Evolutionary conservation across 768 basidiomycete genomes (phyloP).

Genomic region (Gloeostereum incarnatum): DNA sequence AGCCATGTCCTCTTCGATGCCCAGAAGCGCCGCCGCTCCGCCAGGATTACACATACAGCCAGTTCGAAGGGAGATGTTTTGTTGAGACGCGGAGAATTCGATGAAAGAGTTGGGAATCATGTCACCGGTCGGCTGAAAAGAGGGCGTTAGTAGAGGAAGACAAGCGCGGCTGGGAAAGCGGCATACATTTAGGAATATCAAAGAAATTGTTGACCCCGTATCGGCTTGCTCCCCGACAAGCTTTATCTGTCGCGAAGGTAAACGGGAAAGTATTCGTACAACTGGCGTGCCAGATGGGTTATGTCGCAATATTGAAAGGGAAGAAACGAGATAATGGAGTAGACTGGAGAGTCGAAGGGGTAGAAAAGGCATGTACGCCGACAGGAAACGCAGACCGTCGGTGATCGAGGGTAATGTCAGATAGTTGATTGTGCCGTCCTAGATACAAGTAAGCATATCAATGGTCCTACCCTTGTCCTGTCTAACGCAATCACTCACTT

Average conservation of each 20-base stretch:
- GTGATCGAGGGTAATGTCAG: constrained; percentile 69
- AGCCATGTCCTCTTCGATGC: constrained; percentile 57
- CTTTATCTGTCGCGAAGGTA: constrained; percentile 42
- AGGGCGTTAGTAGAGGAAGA: constrained; percentile 5
- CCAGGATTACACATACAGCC: constrained; percentile 90
- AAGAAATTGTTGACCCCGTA: constrained; percentile 51
- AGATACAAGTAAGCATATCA: constrained; percentile 1
- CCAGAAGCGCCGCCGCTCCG: constrained; percentile 64
- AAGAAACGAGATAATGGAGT: constrained; percentile 47
- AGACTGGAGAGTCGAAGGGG: constrained; percentile 68
- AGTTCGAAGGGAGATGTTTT: constrained; percentile 67
- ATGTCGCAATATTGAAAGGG: constrained; percentile 51
- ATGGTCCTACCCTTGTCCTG: not conserved
- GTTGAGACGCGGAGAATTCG: constrained; percentile 54
- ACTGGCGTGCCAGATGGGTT: constrained; percentile 51
- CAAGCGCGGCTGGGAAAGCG: constrained; percentile 2
- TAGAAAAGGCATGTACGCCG: constrained; percentile 72
- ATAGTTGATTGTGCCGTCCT: constrained; percentile 88
- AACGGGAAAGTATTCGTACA: constrained; percentile 57
- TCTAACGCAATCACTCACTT: constrained; percentile 36
- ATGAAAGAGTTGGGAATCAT: constrained; percentile 68
- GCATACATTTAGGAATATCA: constrained; percentile 58
- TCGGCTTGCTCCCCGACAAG: constrained; percentile 59
- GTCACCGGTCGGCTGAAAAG: constrained; percentile 47
- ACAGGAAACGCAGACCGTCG: constrained; percentile 67